These are phyloP conservation scores for Penicillium lagena DNA, from an alignment of 495 filamentous ascomycete genomes.

Conservation along the genomic window DNA sequence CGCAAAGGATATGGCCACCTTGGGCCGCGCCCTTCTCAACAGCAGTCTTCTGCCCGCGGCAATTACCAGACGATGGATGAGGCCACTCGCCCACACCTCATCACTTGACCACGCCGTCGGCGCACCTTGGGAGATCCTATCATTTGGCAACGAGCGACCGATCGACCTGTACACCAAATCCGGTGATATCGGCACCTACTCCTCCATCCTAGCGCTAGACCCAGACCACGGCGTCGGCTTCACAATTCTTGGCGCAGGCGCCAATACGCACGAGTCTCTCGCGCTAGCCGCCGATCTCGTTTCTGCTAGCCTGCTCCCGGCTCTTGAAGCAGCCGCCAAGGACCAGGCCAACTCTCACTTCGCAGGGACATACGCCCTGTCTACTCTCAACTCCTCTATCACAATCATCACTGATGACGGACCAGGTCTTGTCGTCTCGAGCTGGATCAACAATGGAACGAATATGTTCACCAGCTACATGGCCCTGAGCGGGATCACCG, in stretches of 20 bases:
- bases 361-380: slow-evolving; percentile 31
- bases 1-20: slow-evolving; percentile 38
- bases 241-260: slow-evolving; percentile 38
- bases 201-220: slow-evolving; percentile 36
- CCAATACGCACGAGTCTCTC: no score
- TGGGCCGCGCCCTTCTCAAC: slow-evolving; percentile 50
- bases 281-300: no score
- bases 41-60: slow-evolving; percentile 36
- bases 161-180: slow-evolving; percentile 52
- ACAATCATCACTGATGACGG: slow-evolving; percentile 34
- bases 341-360: slow-evolving; percentile 28
- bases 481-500: background rate
- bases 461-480: slow-evolving; percentile 29
- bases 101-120: slow-evolving; percentile 39
- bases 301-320: slow-evolving; percentile 23
- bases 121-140: slow-evolving; percentile 52
- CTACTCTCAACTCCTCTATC: slow-evolving; percentile 32
- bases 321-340: slow-evolving; percentile 38
- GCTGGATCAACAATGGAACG: slow-evolving; percentile 33
- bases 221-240: slow-evolving; percentile 52
- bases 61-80: slow-evolving; percentile 51
- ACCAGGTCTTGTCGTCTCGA: slow-evolving; percentile 31
- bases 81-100: slow-evolving; percentile 44
- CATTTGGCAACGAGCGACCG: slow-evolving; percentile 10
- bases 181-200: slow-evolving; percentile 44